A percentile compares a stretch with the other conserved stretches of the same genome.
Conservation (phyloP, 2,329 filamentous ascomycete species). For the Xylaria digitata region DNA sequence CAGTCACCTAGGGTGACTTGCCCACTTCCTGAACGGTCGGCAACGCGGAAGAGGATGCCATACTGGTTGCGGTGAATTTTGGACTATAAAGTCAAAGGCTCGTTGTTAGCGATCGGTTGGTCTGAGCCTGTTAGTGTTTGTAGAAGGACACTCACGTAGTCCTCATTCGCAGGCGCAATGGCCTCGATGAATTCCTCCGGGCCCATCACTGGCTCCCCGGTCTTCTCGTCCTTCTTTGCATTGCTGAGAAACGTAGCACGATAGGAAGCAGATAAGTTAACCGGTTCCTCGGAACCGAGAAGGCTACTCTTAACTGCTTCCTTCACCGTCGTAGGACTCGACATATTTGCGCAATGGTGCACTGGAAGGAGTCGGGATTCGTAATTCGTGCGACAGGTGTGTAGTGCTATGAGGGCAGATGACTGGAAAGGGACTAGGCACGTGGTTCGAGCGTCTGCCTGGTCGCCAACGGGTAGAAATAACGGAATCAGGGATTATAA, state of each 20-base stretch:
- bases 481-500: slow-evolving; percentile 23
- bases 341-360: slow-evolving; percentile 50
- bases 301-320: slow-evolving; percentile 84
- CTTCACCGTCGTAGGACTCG: slow-evolving; percentile 64
- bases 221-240: slow-evolving; percentile 78
- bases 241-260: slow-evolving; percentile 80
- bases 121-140: not conserved
- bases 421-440: slow-evolving; percentile 23
- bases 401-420: slow-evolving; percentile 14
- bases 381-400: slow-evolving; percentile 14
- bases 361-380: slow-evolving; percentile 8
- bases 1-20: slow-evolving; percentile 86
- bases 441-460: slow-evolving; percentile 36
- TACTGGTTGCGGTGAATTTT: slow-evolving; percentile 98
- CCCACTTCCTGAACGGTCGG: slow-evolving; percentile 80
- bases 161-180: slow-evolving; percentile 85
- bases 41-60: slow-evolving; percentile 89
- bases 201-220: slow-evolving; percentile 83
- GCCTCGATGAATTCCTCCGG: slow-evolving; percentile 91
- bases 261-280: slow-evolving; percentile 77
- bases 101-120: slow-evolving; percentile 14
- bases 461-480: slow-evolving; percentile 35
- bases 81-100: slow-evolving; percentile 68
- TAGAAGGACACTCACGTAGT: slow-evolving; percentile 78
- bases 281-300: slow-evolving; percentile 69